Conservation (phyloP, 768 basidiomycete genomes). For the Boletales sp. region DNA sequence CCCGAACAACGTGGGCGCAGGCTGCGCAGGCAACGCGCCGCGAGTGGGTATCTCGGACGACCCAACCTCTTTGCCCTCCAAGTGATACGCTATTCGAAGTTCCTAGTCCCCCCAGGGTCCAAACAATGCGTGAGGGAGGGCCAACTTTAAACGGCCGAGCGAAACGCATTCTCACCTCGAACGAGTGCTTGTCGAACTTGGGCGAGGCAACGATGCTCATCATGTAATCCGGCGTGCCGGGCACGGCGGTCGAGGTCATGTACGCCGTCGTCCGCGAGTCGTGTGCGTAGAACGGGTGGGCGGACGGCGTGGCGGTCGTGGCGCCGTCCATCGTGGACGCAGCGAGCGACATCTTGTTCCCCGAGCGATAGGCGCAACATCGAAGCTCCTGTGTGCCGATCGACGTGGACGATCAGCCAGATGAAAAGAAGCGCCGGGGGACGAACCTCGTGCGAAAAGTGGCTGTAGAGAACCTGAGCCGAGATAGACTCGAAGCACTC, state of each 20-base stretch:
- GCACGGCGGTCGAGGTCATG: constrained; percentile 4
- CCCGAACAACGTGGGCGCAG: constrained; percentile 22
- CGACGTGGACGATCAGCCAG: constrained; percentile 14
- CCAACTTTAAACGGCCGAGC: too few species aligned
- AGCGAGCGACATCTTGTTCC: constrained; percentile 26
- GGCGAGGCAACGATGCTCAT: constrained; percentile 36
- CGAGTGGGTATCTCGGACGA: constrained; percentile 35
- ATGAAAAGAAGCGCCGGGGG: neutral
- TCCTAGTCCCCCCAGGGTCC: constrained; percentile 34
- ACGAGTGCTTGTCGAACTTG: constrained; percentile 41
- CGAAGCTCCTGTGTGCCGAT: constrained; percentile 41
- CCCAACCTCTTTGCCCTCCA: constrained; percentile 42
- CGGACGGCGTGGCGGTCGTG: neutral
- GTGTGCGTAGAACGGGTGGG: constrained; percentile 20
- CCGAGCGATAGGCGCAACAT: constrained; percentile 37
- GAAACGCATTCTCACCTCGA: constrained; percentile 38
- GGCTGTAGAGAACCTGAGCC: constrained; percentile 33
- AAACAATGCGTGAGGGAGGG: too few species aligned
- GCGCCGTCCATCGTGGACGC: neutral
- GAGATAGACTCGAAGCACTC: constrained; percentile 39
- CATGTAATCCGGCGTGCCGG: constrained; percentile 29
- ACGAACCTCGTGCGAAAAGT: constrained; percentile 44
- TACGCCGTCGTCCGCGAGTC: constrained; percentile 25
- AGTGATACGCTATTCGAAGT: constrained; percentile 44
- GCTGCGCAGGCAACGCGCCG: constrained; percentile 20